phyloP scores from a whole-genome alignment of 2,329 filamentous ascomycete species.

The Anisogramma anomala region DNA sequence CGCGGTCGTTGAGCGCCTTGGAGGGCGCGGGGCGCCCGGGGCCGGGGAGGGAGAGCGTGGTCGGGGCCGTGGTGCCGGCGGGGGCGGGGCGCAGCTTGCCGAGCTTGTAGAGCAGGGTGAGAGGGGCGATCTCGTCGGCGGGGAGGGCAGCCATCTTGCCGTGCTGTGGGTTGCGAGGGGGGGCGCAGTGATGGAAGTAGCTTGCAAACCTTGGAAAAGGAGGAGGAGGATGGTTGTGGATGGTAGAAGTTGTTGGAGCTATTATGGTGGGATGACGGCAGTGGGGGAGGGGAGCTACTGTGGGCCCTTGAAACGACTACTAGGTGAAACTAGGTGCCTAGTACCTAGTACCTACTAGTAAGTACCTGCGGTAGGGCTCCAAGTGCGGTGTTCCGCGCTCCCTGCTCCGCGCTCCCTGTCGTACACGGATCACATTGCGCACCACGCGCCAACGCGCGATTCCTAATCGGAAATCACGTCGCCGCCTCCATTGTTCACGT shows the following conservation, averaged over 20 bases:
- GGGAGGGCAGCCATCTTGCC: conserved; percentile 30
- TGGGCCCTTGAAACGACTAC: neutral
- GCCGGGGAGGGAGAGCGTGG: conserved; percentile 18
- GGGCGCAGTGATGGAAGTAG: no score
- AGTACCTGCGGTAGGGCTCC: no score
- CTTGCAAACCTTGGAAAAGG: neutral
- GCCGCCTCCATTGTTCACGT: no score
- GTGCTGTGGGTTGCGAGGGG: no score
- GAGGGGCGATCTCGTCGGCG: conserved; percentile 47
- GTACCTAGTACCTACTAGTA: conserved; percentile 9
- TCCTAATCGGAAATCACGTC: no score
- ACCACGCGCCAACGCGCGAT: no score
- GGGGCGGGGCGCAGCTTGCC: conserved; percentile 30
- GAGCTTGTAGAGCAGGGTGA: conserved; percentile 54
- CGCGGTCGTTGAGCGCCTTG: conserved; percentile 53
- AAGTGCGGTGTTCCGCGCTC: no score
- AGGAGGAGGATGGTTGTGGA: neutral
- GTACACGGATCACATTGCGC: no score
- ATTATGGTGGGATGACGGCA: conserved; percentile 7
- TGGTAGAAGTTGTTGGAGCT: neutral
- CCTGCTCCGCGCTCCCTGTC: no score
- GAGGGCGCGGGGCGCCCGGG: conserved; percentile 24
- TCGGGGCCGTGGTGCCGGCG: conserved; percentile 10
- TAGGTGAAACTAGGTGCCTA: conserved; percentile 2
- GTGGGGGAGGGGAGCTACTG: conserved; percentile 8